Percentiles rank a stretch among this genome's conserved stretches.
These are phyloP conservation scores for Deakozyma indianensis DNA, from an alignment of 805 yeast genomes.

Conservation along the genomic window DNA sequence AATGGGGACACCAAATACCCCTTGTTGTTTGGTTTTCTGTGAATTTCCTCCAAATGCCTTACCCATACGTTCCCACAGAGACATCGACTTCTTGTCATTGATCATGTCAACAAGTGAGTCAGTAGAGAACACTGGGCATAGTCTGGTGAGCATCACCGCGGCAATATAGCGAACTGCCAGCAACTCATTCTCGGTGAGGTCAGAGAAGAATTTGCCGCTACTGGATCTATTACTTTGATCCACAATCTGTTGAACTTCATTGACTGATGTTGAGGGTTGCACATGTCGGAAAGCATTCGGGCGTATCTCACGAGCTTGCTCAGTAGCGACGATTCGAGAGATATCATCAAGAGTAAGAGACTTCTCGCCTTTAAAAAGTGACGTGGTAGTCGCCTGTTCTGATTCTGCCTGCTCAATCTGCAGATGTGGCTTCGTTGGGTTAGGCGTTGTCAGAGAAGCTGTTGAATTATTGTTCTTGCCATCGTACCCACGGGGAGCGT, in stretches of 20 bases:
- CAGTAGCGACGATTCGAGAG: slow-evolving; percentile 92
- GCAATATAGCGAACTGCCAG: slow-evolving; percentile 39
- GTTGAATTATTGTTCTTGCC: slow-evolving; percentile 10
- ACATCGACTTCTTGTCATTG: slow-evolving; percentile 21
- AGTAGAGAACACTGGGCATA: background rate
- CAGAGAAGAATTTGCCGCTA: slow-evolving; percentile 16
- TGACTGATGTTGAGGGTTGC: slow-evolving; percentile 20
- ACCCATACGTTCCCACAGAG: slow-evolving; percentile 32
- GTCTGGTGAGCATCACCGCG: slow-evolving; percentile 16
- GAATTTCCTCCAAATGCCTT: slow-evolving; percentile 21
- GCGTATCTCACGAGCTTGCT: slow-evolving; percentile 84
- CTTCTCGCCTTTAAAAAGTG: slow-evolving; percentile 62
- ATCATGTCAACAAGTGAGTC: background rate
- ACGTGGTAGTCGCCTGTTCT: slow-evolving; percentile 23
- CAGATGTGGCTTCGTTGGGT: slow-evolving; percentile 5
- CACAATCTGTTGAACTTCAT: slow-evolving; percentile 1
- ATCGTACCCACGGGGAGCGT: slow-evolving; percentile 32
- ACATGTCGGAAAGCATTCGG: slow-evolving; percentile 88
- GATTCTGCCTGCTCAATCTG: slow-evolving; percentile 9
- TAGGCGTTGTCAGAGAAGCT: slow-evolving; percentile 4
- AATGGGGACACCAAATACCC: slow-evolving; percentile 70
- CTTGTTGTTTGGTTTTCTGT: slow-evolving; percentile 12
- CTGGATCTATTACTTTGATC: background rate
- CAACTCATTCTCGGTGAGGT: slow-evolving; percentile 39
- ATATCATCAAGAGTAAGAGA: slow-evolving; percentile 89